Conservation (phyloP, 1,284 basidiomycete species). For the Vanrija sp. region DNA sequence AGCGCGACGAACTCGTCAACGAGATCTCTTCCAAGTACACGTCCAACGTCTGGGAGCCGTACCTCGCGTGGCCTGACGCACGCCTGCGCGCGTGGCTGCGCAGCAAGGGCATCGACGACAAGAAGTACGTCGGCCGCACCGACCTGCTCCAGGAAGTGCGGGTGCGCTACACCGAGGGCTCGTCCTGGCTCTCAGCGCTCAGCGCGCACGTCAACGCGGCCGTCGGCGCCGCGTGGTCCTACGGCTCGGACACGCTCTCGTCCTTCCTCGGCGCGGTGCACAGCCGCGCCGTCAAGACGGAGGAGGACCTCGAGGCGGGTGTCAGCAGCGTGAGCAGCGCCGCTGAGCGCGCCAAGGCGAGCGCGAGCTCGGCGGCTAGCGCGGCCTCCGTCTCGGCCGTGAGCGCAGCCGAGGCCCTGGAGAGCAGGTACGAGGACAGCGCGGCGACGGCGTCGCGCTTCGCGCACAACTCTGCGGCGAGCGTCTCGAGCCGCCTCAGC, state of each 20-base stretch:
- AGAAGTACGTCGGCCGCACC: conserved; percentile 59
- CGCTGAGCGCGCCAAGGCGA: conserved; percentile 30
- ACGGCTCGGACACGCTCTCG: conserved; percentile 63
- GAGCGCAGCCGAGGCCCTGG: neutral
- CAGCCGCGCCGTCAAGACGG: conserved; percentile 41
- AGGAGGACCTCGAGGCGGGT: conserved; percentile 46
- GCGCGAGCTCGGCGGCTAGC: conserved; percentile 34
- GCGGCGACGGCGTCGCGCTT: conserved; percentile 9
- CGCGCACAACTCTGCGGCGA: conserved; percentile 22
- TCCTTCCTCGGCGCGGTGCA: conserved; percentile 33
- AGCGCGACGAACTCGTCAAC: conserved; percentile 59
- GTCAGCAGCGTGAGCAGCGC: conserved; percentile 40
- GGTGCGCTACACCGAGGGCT: conserved; percentile 67
- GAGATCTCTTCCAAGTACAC: conserved; percentile 46
- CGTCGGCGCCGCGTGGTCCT: conserved; percentile 61
- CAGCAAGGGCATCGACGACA: conserved; percentile 65
- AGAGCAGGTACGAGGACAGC: too few species aligned
- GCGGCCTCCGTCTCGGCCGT: conserved; percentile 7
- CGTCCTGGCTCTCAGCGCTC: conserved; percentile 57
- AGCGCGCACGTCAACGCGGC: conserved; percentile 60
- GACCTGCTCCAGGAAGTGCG: conserved; percentile 63
- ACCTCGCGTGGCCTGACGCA: conserved; percentile 84
- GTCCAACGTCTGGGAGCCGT: conserved; percentile 54
- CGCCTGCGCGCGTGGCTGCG: conserved; percentile 77
- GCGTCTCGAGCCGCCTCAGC: conserved; percentile 18